These are phyloP conservation scores for Boletellus sp. DNA, from an alignment of 768 basidiomycete species.

Conservation along the genomic window DNA sequence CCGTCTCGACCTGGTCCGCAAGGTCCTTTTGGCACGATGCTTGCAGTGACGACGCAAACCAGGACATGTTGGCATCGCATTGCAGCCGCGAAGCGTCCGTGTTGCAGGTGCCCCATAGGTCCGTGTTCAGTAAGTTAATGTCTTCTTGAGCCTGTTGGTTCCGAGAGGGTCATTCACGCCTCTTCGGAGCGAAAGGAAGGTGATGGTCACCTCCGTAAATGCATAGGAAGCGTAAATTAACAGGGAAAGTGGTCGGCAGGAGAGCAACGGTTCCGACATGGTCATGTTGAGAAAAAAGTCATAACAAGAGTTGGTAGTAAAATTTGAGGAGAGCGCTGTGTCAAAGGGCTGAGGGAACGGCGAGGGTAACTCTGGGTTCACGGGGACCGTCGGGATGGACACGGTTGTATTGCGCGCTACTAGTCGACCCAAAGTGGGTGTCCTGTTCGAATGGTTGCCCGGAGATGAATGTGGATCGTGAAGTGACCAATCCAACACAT, in stretches of 20 bases:
- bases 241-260: slow-evolving; percentile 74
- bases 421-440: slow-evolving; percentile 2
- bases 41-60: slow-evolving; percentile 51
- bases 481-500: slow-evolving; percentile 35
- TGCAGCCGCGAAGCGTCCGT: slow-evolving; percentile 44
- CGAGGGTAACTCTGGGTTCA: slow-evolving; percentile 52
- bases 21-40: slow-evolving; percentile 57
- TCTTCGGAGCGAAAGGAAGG: not conserved
- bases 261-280: slow-evolving; percentile 50
- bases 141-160: slow-evolving; percentile 59
- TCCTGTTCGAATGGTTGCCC: slow-evolving; percentile 7
- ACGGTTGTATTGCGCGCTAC: slow-evolving; percentile 12
- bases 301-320: slow-evolving; percentile 60
- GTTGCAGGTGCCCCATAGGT: slow-evolving; percentile 81
- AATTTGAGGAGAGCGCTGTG: slow-evolving; percentile 57
- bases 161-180: not conserved
- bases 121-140: slow-evolving; percentile 55
- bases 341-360: slow-evolving; percentile 81
- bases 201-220: slow-evolving; percentile 50
- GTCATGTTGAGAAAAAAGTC: slow-evolving; percentile 80
- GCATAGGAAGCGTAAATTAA: slow-evolving; percentile 51
- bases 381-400: slow-evolving; percentile 25
- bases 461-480: slow-evolving; percentile 40
- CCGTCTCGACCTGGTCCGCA: slow-evolving; percentile 46
- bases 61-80: slow-evolving; percentile 66